These are phyloP conservation scores for Exophiala xenobiotica DNA, from an alignment of 2,329 filamentous ascomycete species.

Conservation along the genomic window DNA sequence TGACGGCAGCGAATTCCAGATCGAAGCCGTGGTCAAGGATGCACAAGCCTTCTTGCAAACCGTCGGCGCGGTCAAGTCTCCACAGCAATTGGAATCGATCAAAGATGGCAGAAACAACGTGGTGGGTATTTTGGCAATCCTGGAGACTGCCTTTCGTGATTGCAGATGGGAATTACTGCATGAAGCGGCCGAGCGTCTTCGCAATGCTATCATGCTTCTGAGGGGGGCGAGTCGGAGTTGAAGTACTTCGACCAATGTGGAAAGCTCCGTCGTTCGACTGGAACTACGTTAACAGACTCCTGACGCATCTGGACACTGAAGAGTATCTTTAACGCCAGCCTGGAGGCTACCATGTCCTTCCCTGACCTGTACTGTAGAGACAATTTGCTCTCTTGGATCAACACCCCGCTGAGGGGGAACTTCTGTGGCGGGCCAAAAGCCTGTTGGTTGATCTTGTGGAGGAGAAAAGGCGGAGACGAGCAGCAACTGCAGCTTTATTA, in stretches of 20 bases:
- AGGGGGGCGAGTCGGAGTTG: conserved; percentile 20
- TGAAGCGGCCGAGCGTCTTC: conserved; percentile 76
- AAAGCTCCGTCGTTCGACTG: no score
- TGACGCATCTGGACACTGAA: no score
- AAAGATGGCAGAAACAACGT: conserved; percentile 73
- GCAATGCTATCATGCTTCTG: conserved; percentile 64
- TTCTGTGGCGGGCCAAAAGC: no score
- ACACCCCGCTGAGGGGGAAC: no score
- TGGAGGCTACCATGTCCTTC: no score
- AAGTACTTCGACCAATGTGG: no score
- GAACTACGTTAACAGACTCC: no score
- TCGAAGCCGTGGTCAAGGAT: conserved; percentile 66
- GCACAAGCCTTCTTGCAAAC: conserved; percentile 76
- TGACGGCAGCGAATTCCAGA: conserved; percentile 18
- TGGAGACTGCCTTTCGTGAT: conserved; percentile 75
- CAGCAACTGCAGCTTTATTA: not conserved
- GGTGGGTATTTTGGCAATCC: conserved; percentile 73
- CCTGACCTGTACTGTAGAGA: no score
- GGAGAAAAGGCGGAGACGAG: no score
- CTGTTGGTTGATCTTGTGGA: no score
- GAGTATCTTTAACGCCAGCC: no score
- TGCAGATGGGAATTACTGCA: conserved; percentile 89
- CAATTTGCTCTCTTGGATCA: no score
- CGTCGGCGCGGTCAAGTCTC: conserved; percentile 70
- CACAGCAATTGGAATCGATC: conserved; percentile 72